Evolutionary conservation across 1,139 yeast genomes (phyloP).

Genomic region (Scheffersomyces quercinus): DNA sequence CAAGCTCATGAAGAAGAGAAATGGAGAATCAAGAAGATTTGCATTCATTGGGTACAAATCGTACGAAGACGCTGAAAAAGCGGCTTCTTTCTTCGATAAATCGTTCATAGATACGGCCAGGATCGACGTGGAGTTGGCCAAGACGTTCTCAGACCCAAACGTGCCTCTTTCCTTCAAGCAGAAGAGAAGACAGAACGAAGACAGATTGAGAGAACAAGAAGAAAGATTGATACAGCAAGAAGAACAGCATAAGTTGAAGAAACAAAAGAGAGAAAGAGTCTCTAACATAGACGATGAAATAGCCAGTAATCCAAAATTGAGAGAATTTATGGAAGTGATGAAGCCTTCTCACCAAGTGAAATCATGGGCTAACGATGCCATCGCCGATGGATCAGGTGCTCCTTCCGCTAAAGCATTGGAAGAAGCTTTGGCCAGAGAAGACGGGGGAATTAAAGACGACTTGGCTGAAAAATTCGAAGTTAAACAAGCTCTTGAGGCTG

Average conservation of each 20-base stretch:
- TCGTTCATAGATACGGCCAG: slow-evolving; percentile 83
- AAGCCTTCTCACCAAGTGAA: slow-evolving; percentile 66
- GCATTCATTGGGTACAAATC: slow-evolving; percentile 88
- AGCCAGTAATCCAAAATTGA: slow-evolving; percentile 63
- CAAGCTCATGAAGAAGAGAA: slow-evolving; percentile 73
- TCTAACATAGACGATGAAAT: slow-evolving; percentile 56
- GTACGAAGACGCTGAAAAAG: slow-evolving; percentile 71
- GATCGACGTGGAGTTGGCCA: slow-evolving; percentile 79
- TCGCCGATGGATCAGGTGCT: slow-evolving; percentile 54
- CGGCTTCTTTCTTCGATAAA: slow-evolving; percentile 72
- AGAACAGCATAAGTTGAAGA: slow-evolving; percentile 34
- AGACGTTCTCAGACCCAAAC: slow-evolving; percentile 77
- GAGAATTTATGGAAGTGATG: slow-evolving; percentile 82
- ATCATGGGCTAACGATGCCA: slow-evolving; percentile 77
- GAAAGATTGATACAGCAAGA: slow-evolving; percentile 50
- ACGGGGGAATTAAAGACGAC: slow-evolving; percentile 13
- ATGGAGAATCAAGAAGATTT: slow-evolving; percentile 88
- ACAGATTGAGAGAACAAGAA: slow-evolving; percentile 55
- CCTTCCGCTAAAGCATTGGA: slow-evolving; percentile 46
- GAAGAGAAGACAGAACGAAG: slow-evolving; percentile 56
- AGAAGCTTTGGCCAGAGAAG: slow-evolving; percentile 33
- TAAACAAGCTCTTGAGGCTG: slow-evolving; percentile 40
- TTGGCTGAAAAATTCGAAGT: slow-evolving; percentile 20
- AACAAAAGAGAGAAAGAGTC: slow-evolving; percentile 24
- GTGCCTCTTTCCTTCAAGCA: slow-evolving; percentile 77